Percentiles rank a stretch among this genome's conserved stretches.
Evolutionary conservation across 2,329 filamentous ascomycete genomes (phyloP).

Genomic region (Pseudogymnoascus sp.): DNA sequence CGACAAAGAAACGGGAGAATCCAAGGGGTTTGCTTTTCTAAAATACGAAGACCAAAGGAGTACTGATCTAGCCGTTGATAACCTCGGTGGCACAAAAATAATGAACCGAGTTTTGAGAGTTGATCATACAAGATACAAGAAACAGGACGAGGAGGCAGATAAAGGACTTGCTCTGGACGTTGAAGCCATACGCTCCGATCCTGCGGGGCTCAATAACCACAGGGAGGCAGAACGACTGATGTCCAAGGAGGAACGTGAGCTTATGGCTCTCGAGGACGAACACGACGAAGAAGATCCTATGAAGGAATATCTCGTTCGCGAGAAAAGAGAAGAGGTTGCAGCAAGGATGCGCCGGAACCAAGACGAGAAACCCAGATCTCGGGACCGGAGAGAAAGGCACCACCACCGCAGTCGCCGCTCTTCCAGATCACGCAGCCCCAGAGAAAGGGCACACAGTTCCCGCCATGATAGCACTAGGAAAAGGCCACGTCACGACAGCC

Average conservation of each 20-base stretch:
- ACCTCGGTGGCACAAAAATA: slow-evolving; percentile 79
- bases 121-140: slow-evolving; percentile 89
- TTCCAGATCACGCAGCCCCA: slow-evolving; percentile 5
- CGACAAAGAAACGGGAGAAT: slow-evolving; percentile 95
- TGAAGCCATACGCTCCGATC: slow-evolving; percentile 8
- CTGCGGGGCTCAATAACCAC: slow-evolving; percentile 28
- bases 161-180: slow-evolving; percentile 14
- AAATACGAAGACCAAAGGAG: slow-evolving; percentile 98
- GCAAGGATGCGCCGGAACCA: slow-evolving; percentile 54
- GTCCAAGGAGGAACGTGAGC: slow-evolving; percentile 74
- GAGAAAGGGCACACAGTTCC: slow-evolving; percentile 17
- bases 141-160: slow-evolving; percentile 63
- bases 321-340: slow-evolving; percentile 84
- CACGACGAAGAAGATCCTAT: slow-evolving; percentile 97
- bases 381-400: background rate
- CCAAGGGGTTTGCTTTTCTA: slow-evolving; percentile 87
- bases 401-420: slow-evolving; percentile 1
- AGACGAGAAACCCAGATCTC: slow-evolving; percentile 18
- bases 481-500: background rate
- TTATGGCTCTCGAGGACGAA: slow-evolving; percentile 65
- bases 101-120: slow-evolving; percentile 75
- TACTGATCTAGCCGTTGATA: slow-evolving; percentile 92
- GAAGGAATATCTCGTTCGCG: slow-evolving; percentile 82
- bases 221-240: slow-evolving; percentile 47
- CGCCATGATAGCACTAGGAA: slow-evolving; percentile 16